Evolutionary conservation across 495 filamentous ascomycete genomes (phyloP).

Genomic region (Neurospora cerealis): DNA sequence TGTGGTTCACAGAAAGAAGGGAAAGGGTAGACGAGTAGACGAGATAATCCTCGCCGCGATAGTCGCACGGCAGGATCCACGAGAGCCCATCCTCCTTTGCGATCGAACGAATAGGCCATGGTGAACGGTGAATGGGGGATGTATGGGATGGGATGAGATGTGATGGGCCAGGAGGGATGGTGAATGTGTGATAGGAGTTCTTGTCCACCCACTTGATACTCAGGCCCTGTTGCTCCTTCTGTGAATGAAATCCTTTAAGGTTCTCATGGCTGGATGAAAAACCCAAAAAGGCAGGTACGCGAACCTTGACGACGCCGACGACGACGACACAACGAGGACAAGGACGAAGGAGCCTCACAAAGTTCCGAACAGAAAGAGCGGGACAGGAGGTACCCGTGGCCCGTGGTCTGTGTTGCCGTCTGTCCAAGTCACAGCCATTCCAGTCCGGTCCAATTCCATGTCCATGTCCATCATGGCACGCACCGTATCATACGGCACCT

Average conservation of each 20-base stretch:
- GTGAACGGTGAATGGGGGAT: neutral
- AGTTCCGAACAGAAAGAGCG: neutral
- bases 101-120: neutral
- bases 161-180: neutral
- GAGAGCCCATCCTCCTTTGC: neutral
- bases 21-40: neutral
- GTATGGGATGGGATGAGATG: neutral
- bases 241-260: neutral
- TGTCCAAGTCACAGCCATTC: neutral
- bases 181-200: neutral
- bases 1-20: neutral
- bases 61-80: neutral
- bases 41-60: neutral
- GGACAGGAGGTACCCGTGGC: neutral
- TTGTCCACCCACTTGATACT: neutral
- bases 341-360: neutral
- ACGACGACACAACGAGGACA: neutral
- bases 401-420: neutral
- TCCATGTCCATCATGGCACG: neutral
- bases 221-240: neutral
- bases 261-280: neutral
- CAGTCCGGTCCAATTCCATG: neutral
- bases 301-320: neutral
- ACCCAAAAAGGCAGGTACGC: neutral
- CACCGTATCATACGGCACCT: neutral